A percentile compares a stretch with the other conserved stretches of the same genome.
phyloP scores from a whole-genome alignment of 345 rosid genomes.

The Lepidium didymum region DNA sequence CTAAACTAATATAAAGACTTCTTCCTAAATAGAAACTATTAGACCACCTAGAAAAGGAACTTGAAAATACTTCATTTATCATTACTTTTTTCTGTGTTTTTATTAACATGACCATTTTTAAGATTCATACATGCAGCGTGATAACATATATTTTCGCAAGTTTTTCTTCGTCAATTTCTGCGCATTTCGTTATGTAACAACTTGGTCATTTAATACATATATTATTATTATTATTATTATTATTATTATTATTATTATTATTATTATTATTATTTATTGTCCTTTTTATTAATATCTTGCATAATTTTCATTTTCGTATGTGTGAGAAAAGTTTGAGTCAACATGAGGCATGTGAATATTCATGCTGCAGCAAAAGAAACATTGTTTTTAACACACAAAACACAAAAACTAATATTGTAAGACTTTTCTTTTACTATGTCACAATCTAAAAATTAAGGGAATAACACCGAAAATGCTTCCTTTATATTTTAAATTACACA shows the following conservation, averaged over 20 bases:
- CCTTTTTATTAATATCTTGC: not conserved
- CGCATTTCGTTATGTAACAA: constrained; percentile 9
- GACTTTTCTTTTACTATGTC: constrained; percentile 1
- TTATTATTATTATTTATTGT: not conserved
- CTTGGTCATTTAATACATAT: not conserved
- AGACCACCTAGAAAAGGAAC: no score
- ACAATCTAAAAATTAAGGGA: not conserved
- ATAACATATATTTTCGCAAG: not conserved
- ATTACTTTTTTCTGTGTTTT: no score
- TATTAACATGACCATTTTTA: not conserved
- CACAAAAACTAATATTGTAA: not conserved
- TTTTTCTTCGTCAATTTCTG: not conserved
- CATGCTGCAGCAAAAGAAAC: constrained; percentile 5
- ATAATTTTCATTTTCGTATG: not conserved
- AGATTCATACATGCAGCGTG: not conserved
- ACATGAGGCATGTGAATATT: not conserved
- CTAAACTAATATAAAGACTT: no score
- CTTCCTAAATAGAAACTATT: no score
- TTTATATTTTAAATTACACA: no score
- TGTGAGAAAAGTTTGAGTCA: not conserved
- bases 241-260: not conserved
- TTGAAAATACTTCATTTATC: no score
- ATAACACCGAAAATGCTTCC: no score
- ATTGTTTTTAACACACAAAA: not conserved
- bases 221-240: not conserved